Percentiles rank a stretch among this genome's conserved stretches.
phyloP scores from a whole-genome alignment of 306 rosid species.

The Cucurbita moschata region DNA sequence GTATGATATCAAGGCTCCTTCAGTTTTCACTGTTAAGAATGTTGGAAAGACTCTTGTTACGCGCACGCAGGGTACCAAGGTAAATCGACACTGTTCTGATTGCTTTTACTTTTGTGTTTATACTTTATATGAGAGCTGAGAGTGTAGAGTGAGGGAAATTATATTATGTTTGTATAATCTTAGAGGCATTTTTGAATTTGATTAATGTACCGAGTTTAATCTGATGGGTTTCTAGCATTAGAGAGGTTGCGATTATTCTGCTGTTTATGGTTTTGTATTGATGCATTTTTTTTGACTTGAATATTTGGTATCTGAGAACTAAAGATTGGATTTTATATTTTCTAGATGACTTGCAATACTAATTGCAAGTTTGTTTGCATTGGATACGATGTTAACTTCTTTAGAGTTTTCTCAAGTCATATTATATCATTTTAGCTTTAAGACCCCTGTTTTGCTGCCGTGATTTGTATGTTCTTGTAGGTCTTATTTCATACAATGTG shows the following conservation, averaged over 20 bases:
- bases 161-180: neutral
- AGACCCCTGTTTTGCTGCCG: neutral
- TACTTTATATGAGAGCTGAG: neutral
- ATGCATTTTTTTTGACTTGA: neutral
- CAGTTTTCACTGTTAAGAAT: constrained; percentile 45
- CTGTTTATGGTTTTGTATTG: neutral
- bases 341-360: neutral
- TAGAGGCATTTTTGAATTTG: neutral
- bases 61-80: constrained; percentile 98
- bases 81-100: neutral
- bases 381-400: neutral
- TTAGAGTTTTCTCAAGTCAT: neutral
- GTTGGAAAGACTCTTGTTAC: constrained; percentile 85
- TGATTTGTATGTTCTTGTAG: neutral
- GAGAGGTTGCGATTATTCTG: neutral
- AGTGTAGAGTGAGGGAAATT: neutral
- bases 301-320: neutral
- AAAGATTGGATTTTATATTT: neutral
- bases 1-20: constrained; percentile 90
- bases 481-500: neutral
- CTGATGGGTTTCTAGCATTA: neutral
- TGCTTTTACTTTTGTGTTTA: neutral
- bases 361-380: neutral
- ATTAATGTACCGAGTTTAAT: neutral
- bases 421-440: neutral